A percentile compares a stretch with the other conserved stretches of the same genome.
phyloP scores from a whole-genome alignment of 1,284 basidiomycete genomes.

The Stygiomarasmius scandens region DNA sequence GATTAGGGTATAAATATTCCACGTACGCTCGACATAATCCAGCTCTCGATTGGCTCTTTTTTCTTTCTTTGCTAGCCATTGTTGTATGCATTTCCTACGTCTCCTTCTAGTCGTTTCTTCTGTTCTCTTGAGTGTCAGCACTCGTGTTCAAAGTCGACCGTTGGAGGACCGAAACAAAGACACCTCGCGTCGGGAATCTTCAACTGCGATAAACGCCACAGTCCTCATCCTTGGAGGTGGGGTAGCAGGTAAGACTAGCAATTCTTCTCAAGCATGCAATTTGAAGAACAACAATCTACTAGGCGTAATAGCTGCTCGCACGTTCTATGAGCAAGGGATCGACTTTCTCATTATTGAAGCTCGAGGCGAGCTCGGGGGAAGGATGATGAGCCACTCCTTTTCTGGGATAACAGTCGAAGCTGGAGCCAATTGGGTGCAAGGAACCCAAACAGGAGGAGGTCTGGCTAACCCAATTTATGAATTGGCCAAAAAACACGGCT shows the following conservation, averaged over 20 bases:
- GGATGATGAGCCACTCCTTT: slow-evolving; percentile 53
- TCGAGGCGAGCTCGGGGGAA: slow-evolving; percentile 59
- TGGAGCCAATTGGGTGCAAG: slow-evolving; percentile 76
- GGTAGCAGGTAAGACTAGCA: slow-evolving; percentile 64
- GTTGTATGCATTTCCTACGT: too few species aligned
- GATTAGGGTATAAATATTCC: too few species aligned
- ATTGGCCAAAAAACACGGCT: slow-evolving; percentile 64
- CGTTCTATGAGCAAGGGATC: slow-evolving; percentile 59
- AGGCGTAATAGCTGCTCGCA: slow-evolving; percentile 70
- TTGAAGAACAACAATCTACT: too few species aligned
- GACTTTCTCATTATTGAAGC: slow-evolving; percentile 66
- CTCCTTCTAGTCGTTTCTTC: too few species aligned
- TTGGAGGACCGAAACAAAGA: too few species aligned
- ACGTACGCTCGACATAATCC: too few species aligned
- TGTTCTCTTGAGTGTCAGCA: too few species aligned
- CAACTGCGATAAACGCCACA: slow-evolving; percentile 20
- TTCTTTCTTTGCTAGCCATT: too few species aligned
- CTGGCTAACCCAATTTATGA: slow-evolving; percentile 61
- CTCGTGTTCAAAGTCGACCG: too few species aligned
- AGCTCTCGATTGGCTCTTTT: too few species aligned
- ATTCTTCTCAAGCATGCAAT: too few species aligned
- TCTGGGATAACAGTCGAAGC: slow-evolving; percentile 57
- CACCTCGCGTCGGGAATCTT: too few species aligned
- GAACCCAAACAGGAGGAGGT: slow-evolving; percentile 53
- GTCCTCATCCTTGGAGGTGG: slow-evolving; percentile 58